These are phyloP conservation scores for Pluteus cervinus DNA, from an alignment of 768 basidiomycete species.

Conservation along the genomic window DNA sequence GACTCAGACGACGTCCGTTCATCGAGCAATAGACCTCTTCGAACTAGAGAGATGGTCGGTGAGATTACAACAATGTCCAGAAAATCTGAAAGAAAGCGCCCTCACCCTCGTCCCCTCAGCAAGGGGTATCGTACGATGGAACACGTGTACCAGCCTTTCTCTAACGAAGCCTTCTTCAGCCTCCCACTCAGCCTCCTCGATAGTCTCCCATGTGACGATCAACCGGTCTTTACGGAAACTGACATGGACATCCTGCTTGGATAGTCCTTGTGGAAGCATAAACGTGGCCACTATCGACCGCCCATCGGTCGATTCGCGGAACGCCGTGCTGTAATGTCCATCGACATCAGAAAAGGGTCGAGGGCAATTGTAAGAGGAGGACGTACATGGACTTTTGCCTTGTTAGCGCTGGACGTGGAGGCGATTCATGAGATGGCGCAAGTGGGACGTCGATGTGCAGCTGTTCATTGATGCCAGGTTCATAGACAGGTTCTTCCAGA, in stretches of 20 bases:
- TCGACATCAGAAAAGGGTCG: constrained; percentile 8
- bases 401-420: no score
- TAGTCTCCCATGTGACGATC: constrained; percentile 60
- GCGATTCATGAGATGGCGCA: no score
- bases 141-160: constrained; percentile 58
- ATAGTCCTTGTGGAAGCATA: constrained; percentile 58
- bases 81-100: constrained; percentile 2
- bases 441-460: constrained; percentile 32
- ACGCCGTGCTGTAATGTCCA: constrained; percentile 44
- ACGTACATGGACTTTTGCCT: constrained; percentile 63
- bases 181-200: constrained; percentile 54
- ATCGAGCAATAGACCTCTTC: constrained; percentile 68
- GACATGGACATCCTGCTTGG: constrained; percentile 71
- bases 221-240: constrained; percentile 61
- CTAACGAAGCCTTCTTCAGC: constrained; percentile 56
- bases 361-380: constrained; percentile 7
- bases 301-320: constrained; percentile 68
- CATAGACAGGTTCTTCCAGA: constrained; percentile 41
- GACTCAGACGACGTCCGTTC: constrained; percentile 51
- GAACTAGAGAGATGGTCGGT: constrained; percentile 38
- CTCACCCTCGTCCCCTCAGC: constrained; percentile 69
- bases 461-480: constrained; percentile 26
- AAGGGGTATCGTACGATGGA: constrained; percentile 62
- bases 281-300: constrained; percentile 66
- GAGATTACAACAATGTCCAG: neutral